Percentiles rank a stretch among this genome's conserved stretches.
phyloP scores from a whole-genome alignment of 371 early-diverging fungal species.

The Nematocida ironsii region DNA sequence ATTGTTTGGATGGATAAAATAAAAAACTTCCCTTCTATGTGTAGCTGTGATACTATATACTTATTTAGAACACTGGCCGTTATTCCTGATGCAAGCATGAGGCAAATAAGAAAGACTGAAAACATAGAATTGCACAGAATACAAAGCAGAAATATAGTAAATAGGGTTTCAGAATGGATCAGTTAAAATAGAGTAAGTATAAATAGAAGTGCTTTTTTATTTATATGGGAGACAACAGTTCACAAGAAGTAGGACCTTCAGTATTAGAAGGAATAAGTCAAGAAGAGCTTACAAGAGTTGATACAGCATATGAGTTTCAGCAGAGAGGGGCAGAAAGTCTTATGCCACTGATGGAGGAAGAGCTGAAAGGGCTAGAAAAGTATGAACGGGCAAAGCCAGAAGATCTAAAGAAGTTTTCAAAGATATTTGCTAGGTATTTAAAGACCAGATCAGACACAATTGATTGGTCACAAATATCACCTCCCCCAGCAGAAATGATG shows the following conservation, averaged over 20 bases:
- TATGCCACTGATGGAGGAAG: slow-evolving; percentile 63
- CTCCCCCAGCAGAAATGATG: slow-evolving; percentile 65
- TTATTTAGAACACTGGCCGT: slow-evolving; percentile 64
- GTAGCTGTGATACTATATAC: slow-evolving; percentile 59
- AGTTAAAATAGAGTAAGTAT: slow-evolving; percentile 12
- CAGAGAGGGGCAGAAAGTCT: slow-evolving; percentile 47
- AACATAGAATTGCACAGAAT: slow-evolving; percentile 7
- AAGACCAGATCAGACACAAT: slow-evolving; percentile 62
- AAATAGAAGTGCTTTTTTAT: slow-evolving; percentile 30
- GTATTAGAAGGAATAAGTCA: background rate
- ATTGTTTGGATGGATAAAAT: slow-evolving; percentile 63
- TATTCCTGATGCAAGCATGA: slow-evolving; percentile 29
- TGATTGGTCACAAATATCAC: slow-evolving; percentile 66
- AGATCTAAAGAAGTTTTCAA: slow-evolving; percentile 63
- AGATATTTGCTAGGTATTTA: slow-evolving; percentile 66
- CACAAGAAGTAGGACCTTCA: slow-evolving; percentile 19
- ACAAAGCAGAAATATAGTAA: slow-evolving; percentile 6
- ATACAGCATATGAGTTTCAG: slow-evolving; percentile 58
- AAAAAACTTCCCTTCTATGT: slow-evolving; percentile 60
- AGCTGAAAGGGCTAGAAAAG: slow-evolving; percentile 55
- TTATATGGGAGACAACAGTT: slow-evolving; percentile 13
- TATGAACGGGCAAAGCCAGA: slow-evolving; percentile 34
- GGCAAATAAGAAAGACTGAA: slow-evolving; percentile 8
- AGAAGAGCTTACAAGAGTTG: slow-evolving; percentile 7
- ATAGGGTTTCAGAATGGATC: slow-evolving; percentile 17